Evolutionary conservation across 2,329 filamentous ascomycete species (phyloP).

Genomic region (Penicillium sp.): DNA sequence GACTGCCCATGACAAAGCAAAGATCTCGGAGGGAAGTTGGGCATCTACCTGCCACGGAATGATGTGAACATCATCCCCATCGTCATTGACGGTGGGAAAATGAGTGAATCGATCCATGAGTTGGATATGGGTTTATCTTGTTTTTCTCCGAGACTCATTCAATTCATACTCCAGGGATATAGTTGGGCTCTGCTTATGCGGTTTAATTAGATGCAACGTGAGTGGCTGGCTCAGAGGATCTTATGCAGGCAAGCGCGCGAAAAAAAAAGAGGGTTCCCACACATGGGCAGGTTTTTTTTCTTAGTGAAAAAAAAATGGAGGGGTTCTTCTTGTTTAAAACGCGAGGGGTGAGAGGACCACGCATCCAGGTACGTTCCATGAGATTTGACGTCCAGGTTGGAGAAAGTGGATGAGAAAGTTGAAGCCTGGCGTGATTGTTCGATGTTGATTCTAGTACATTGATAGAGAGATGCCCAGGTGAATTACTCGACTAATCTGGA

Average conservation of each 20-base stretch:
- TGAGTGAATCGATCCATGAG: conserved; percentile 27
- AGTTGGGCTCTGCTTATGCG: conserved; percentile 15
- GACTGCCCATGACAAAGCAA: conserved; percentile 32
- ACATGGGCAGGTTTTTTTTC: neutral
- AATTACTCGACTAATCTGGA: too few species aligned
- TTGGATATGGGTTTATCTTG: neutral
- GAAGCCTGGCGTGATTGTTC: neutral
- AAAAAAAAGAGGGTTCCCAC: neutral
- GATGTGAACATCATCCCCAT: conserved; percentile 14
- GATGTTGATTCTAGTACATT: too few species aligned
- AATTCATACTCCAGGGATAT: conserved; percentile 18
- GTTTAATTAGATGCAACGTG: conserved; percentile 16
- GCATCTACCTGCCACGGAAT: conserved; percentile 20
- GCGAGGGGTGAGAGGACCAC: neutral
- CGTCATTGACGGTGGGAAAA: conserved; percentile 22
- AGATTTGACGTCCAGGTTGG: neutral
- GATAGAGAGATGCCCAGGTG: too few species aligned
- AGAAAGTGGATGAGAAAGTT: conserved; percentile 1
- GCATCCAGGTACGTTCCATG: neutral
- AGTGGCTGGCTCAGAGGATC: conserved; percentile 15
- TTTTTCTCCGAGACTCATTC: neutral
- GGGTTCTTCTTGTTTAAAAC: neutral
- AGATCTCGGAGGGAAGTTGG: conserved; percentile 18
- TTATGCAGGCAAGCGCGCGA: conserved; percentile 8
- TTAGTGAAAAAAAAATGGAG: neutral